Evolutionary conservation across 139 green algal genomes (phyloP), one percentile per base, ranked within the genome.

Genomic region (Chlorella sp.): DNA sequence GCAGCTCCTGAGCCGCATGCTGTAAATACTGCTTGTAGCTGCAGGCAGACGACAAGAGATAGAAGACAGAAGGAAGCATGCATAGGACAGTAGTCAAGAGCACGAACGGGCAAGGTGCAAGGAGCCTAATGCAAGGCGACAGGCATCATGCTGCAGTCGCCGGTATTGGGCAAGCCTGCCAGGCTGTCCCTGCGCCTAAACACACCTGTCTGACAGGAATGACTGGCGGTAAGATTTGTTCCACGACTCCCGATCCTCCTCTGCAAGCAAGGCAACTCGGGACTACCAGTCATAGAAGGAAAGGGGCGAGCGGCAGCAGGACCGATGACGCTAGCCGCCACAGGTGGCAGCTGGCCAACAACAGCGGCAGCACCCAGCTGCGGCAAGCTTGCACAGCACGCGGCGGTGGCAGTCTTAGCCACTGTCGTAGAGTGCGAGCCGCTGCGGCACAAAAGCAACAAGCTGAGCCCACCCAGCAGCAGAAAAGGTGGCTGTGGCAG

Each of bases 211-310:
- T 0, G 88, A 88, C 2, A 89, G 71, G 68, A 87, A 91, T 12
- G 81, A 78, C 66, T 69, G 71, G 22, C 88, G 81, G 53, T 85
- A 88, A 15, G 71, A 86, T 19, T 87, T 87, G 82, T 91, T 91
- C 88, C 88, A 91, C 30, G 88, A 88, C 36, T 91, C 80, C 0
- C 88, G 68, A 36, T 91, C 88, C 88, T 91, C 88, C 88, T 91
- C 88, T 91, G 88, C 88, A 75, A 14, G 15, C 22, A 69, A 77
- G 15, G 48, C 48, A 57, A 57, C 48, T 57, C 81, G 18, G 26
- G 16, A n/a, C 32, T 53, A 28, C 14, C n/a, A 60, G 53, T 37
- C 42, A 69, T 30, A 9, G 9, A 68, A 12, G 37, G 36, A 30
- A 83, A 2, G 36, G 11, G 39, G 3, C 40, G 37, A 36, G 79